Base-by-base conservation (phyloP, 1,139 yeast species). In the Suhomyces maxii region DNA sequence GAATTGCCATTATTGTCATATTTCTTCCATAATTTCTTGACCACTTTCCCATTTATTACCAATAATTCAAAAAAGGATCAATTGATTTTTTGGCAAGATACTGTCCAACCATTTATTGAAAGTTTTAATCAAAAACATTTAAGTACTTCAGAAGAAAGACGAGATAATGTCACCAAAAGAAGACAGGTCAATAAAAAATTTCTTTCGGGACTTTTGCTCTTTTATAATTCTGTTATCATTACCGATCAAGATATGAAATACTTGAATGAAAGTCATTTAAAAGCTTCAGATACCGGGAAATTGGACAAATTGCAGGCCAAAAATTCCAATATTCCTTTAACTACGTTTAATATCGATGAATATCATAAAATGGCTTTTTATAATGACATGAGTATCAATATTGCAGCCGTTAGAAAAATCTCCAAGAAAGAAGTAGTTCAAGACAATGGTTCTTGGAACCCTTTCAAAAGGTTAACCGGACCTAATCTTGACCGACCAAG, bases 31-130 rank as follows among this genome's bases (percentile, higher is more conserved):
- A 71, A 79, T 42, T 86, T 83, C 51, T 65, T 90, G 8, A 69
- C 76, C 40, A 79, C 84, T 2, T 86, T 91, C 58, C 98, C 98
- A 1, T 84, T 91, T 56, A 68, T 91, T 25, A 70, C 84, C 3
- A 73, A 71, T 52, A 69, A 62, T 49, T 52, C 69, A 7, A 60
- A 70, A 31, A 71, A 80, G 2, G 76, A 77, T 47, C 83, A 80
- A 53, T 65, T 67, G 14, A 68, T 69, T 41, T 88, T 91, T 59
- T 91, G 97, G 97, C 81, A 80, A 49, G 74, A 73, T 39, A 84
- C 85, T 34, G 84, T 89, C 0, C 97, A 90, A 63, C 83, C 83
- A 35, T 89, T 90, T 60, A 77, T 86, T 56, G 95, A 89, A 59
- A 79, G 84, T 48, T 84, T 91, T 65, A 86, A 87, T 61, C 67